These are phyloP conservation scores for Trifolium repens DNA, from an alignment of 306 rosid genomes.

Conservation along the genomic window DNA sequence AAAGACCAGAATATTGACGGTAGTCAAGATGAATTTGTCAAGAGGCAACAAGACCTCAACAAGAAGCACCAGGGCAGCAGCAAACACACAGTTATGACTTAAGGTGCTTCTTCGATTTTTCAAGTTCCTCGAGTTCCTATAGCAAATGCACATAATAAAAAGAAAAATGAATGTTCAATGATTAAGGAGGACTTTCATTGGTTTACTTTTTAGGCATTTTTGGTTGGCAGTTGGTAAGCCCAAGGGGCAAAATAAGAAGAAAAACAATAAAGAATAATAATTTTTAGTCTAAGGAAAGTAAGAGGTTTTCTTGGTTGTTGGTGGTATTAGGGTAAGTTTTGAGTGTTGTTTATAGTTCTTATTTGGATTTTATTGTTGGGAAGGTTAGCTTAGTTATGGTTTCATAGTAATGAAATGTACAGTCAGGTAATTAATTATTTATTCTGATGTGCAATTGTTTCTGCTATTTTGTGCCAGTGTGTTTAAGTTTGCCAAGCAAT, in stretches of 20 bases:
- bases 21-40: conserved; percentile 48
- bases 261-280: conserved; percentile 10
- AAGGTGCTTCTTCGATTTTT: conserved; percentile 29
- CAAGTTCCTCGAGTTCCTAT: conserved; percentile 12
- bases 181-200: conserved; percentile 12
- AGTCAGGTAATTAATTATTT: conserved; percentile 49
- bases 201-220: conserved; percentile 35
- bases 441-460: conserved; percentile 31
- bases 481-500: background rate
- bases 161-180: conserved; percentile 23
- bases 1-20: conserved; percentile 42
- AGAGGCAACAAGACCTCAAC: conserved; percentile 59
- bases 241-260: conserved; percentile 27
- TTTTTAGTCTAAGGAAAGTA: conserved; percentile 28
- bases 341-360: conserved; percentile 33
- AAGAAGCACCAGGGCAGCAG: conserved; percentile 56
- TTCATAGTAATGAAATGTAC: conserved; percentile 56
- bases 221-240: conserved; percentile 32
- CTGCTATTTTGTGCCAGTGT: background rate
- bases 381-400: conserved; percentile 35
- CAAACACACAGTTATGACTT: conserved; percentile 74
- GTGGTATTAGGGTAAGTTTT: conserved; percentile 35
- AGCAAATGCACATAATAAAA: conserved; percentile 35
- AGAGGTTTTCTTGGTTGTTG: conserved; percentile 30
- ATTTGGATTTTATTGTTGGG: conserved; percentile 20